Conservation (phyloP, 805 yeast species). For the Sporopachydermia quercuum region DNA sequence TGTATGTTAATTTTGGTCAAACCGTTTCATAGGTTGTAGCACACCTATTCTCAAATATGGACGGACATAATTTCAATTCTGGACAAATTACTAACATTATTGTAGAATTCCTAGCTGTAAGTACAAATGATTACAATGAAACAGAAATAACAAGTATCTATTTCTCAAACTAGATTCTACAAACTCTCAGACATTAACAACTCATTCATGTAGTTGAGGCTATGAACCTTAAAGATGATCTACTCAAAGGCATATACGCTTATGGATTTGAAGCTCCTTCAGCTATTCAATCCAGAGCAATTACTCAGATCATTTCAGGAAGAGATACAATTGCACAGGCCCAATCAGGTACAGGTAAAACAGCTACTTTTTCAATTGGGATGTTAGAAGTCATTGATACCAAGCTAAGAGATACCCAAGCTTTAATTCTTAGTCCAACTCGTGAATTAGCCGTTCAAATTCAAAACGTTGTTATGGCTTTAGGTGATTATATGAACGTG, state of each 20-base stretch:
- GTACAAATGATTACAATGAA: too few relatives aligned
- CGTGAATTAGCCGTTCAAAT: constrained; percentile 93
- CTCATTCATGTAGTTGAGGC: constrained; percentile 12
- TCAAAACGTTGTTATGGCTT: constrained; percentile 69
- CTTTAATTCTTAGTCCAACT: constrained; percentile 85
- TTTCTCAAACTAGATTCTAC: too few relatives aligned
- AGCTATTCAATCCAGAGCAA: constrained; percentile 72
- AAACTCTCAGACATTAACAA: too few relatives aligned
- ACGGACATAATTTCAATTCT: too few relatives aligned
- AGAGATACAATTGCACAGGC: constrained; percentile 95
- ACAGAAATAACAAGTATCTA: too few relatives aligned
- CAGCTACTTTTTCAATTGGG: constrained; percentile 94
- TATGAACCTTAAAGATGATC: constrained; percentile 19
- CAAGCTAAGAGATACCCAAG: constrained; percentile 64
- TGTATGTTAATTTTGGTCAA: constrained; percentile 9
- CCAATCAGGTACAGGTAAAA: constrained; percentile 98
- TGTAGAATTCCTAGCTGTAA: too few relatives aligned
- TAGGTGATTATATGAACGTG: constrained; percentile 80
- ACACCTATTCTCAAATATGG: constrained; percentile 9
- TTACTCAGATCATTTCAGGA: constrained; percentile 62
- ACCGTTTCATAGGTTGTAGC: background rate
- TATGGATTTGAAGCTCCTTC: constrained; percentile 76
- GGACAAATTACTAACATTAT: too few relatives aligned
- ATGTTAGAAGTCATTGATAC: constrained; percentile 78
- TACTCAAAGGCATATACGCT: constrained; percentile 50